Evolutionary conservation across 208 protist species (phyloP), one percentile per base, ranked within the genome.

Genomic region (Leishmania guyanensis): DNA sequence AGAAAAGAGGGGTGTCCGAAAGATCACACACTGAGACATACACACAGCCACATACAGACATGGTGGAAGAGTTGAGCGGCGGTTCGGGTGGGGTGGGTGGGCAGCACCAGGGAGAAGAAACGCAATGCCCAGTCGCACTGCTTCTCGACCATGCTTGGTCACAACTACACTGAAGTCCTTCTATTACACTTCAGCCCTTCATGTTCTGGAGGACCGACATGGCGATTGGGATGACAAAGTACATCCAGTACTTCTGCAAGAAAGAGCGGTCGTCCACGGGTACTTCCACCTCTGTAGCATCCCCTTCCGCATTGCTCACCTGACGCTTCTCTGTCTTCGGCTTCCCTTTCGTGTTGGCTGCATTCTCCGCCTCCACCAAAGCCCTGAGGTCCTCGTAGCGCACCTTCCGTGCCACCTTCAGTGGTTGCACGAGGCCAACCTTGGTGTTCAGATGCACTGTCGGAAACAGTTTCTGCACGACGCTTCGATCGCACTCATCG

Each of bases 201-300:
- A 95, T 50, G 72, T 89, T 90, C 75, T 95, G 91, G 17, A 96
- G 46, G 26, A 98, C 14, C 43, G 89, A 92, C 79, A 96, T 84
- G 77, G 78, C 88, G 74, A 97, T 78, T 6, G 89, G 87, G 14
- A 96, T 58, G 26, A 93, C 85, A 26, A 98, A 58, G 80, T 94
- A 96, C 79, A 93, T 88, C 92, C 95, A 96, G 85, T 98, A 98
- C 92, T 97, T 98, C 81, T 96, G 88, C 36, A 98, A 70, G 78
- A 98, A 98, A 39, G 90, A 86, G 36, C 90, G 89, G 33, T 94
- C 91, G 39, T 95, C 92, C 12, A 92, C 92, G 36, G 87, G 79
- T 1, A 91, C 92, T 64, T 94, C 94, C 71, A 91, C 85, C 77
- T 95, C 91, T 26, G 90, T 89, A 62, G 87, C 81, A 80, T 94